phyloP scores from a whole-genome alignment of 2,329 filamentous ascomycete genomes.

The Elsinoe fawcettii region DNA sequence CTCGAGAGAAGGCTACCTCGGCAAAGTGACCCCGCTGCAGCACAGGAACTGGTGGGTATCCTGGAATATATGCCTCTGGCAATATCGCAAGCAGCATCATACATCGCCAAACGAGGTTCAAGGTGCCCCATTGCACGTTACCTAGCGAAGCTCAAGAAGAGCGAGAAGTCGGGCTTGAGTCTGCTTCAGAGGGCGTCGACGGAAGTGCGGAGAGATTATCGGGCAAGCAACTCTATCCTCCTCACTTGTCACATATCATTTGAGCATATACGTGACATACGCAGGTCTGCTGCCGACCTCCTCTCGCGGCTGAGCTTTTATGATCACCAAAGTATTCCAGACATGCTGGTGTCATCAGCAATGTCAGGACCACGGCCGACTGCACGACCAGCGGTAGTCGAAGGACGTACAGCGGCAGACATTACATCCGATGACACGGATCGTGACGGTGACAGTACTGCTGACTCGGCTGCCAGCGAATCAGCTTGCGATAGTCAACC shows the following conservation, averaged over 20 bases:
- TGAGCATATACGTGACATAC: conserved; percentile 18
- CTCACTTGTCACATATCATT: conserved; percentile 23
- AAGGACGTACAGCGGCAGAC: too few relatives aligned
- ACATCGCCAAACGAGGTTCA: conserved; percentile 25
- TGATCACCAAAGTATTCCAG: conserved; percentile 5
- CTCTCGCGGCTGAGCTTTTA: conserved; percentile 2
- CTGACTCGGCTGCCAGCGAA: not conserved
- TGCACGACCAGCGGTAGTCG: too few relatives aligned
- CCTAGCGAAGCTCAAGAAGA: conserved; percentile 31
- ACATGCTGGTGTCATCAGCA: not conserved
- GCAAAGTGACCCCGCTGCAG: not conserved
- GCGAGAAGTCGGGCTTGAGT: conserved; percentile 22
- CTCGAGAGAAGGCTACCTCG: not conserved
- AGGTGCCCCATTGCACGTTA: conserved; percentile 33
- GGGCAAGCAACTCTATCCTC: conserved; percentile 20
- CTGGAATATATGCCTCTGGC: conserved; percentile 31
- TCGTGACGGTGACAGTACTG: not conserved
- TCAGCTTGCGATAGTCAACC: not conserved
- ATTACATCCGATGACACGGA: too few relatives aligned
- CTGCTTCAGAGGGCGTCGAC: conserved; percentile 4
- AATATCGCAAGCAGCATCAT: conserved; percentile 29
- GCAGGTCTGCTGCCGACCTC: conserved; percentile 14
- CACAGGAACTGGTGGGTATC: conserved; percentile 17
- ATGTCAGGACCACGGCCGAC: too few relatives aligned
- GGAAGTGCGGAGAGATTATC: conserved; percentile 17